Conservation (phyloP, 2,329 filamentous ascomycete species). For the Ceratocystiopsis sp. region DNA sequence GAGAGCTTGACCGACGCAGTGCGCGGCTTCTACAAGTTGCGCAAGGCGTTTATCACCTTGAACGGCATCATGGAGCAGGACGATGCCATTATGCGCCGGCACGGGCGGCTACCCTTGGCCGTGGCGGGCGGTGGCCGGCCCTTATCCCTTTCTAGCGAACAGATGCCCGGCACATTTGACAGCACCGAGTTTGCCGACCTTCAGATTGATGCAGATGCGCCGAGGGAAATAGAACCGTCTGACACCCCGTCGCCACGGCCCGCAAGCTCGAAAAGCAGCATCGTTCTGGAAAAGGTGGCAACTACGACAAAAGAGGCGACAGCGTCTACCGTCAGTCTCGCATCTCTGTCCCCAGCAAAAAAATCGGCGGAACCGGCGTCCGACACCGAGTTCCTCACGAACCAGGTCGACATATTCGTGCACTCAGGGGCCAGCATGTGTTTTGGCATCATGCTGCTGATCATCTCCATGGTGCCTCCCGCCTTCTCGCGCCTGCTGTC, state of each 20-base stretch:
- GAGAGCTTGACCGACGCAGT: conserved; percentile 85
- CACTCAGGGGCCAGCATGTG: conserved; percentile 81
- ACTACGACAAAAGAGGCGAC: neutral
- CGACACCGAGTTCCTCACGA: conserved; percentile 48
- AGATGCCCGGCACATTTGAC: conserved; percentile 22
- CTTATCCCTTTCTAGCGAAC: conserved; percentile 12
- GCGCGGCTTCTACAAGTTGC: conserved; percentile 80
- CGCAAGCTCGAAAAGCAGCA: neutral
- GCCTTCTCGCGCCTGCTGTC: conserved; percentile 74
- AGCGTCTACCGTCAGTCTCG: too few relatives aligned
- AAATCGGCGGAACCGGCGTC: conserved; percentile 11
- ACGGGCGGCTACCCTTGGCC: neutral
- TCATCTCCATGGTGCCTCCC: conserved; percentile 87
- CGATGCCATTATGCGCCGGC: conserved; percentile 18
- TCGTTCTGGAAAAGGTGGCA: too few relatives aligned
- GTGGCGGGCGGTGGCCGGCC: conserved; percentile 4
- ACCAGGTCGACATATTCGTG: conserved; percentile 72
- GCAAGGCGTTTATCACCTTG: conserved; percentile 73
- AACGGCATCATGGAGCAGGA: conserved; percentile 66
- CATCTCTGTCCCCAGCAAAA: too few relatives aligned
- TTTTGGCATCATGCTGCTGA: conserved; percentile 68
- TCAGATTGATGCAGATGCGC: conserved; percentile 13
- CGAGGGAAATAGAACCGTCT: too few relatives aligned
- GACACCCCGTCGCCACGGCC: too few relatives aligned
- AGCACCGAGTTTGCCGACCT: conserved; percentile 18